phyloP scores from a whole-genome alignment of 2,329 filamentous ascomycete genomes.

The Fusarium tuaranense region DNA sequence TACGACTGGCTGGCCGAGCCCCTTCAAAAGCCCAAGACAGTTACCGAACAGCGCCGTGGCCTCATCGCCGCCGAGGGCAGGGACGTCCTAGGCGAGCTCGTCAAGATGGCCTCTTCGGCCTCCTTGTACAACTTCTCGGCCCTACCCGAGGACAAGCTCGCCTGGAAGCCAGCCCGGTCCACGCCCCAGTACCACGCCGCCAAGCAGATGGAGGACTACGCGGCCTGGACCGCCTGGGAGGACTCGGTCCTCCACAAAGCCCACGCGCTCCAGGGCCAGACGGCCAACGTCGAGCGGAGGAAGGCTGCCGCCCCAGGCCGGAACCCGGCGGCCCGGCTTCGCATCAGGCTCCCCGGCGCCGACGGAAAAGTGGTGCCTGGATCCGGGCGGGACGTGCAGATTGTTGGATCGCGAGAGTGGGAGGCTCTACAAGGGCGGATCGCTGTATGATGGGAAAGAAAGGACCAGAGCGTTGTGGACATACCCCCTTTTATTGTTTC shows the following conservation, averaged over 20 bases:
- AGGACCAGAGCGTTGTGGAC: conserved; percentile 26
- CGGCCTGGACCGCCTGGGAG: conserved; percentile 70
- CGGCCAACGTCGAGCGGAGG: conserved; percentile 34
- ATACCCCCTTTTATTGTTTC: conserved; percentile 36
- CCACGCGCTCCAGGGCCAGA: conserved; percentile 49
- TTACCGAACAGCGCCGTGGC: conserved; percentile 61
- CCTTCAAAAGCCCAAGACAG: conserved; percentile 59
- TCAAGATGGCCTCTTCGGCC: conserved; percentile 69
- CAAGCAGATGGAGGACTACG: conserved; percentile 73
- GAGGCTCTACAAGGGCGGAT: conserved; percentile 61
- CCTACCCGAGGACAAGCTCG: conserved; percentile 69
- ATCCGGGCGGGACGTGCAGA: conserved; percentile 57
- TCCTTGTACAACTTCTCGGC: conserved; percentile 69
- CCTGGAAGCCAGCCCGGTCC: conserved; percentile 73
- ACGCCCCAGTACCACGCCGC: conserved; percentile 76
- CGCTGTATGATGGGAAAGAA: conserved; percentile 45
- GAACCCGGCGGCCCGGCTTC: conserved; percentile 59
- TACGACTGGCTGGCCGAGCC: conserved; percentile 73
- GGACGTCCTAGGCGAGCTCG: conserved; percentile 73
- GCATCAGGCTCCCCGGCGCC: conserved; percentile 61
- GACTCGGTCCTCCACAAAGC: conserved; percentile 66
- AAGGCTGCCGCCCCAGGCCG: conserved; percentile 44
- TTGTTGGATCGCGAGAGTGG: conserved; percentile 68
- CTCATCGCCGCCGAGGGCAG: conserved; percentile 71
- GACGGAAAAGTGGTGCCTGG: conserved; percentile 59